These are phyloP conservation scores for Arxiozyma bovina DNA, from an alignment of 1,139 yeast genomes.

Conservation along the genomic window DNA sequence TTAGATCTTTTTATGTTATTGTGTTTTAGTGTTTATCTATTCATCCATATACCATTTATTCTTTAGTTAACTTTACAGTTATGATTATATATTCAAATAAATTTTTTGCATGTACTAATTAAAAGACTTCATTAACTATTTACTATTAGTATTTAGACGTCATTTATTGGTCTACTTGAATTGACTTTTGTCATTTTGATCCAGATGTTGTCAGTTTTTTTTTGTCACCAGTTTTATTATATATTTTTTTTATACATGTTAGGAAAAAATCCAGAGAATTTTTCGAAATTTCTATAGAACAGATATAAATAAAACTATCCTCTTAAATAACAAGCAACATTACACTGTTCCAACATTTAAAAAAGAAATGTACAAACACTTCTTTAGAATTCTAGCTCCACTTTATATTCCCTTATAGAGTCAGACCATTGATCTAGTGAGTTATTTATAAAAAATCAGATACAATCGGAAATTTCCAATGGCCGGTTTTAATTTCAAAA, in stretches of 20 bases:
- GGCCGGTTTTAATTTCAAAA: constrained; percentile 31
- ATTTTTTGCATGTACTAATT: background rate
- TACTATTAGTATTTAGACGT: too few relatives aligned
- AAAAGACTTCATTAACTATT: background rate
- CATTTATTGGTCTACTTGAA: too few relatives aligned
- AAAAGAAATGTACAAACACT: background rate
- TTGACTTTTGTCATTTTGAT: too few relatives aligned
- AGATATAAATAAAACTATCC: background rate
- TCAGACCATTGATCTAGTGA: background rate
- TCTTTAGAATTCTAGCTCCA: too few relatives aligned
- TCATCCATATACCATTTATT: background rate
- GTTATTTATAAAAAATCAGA: too few relatives aligned
- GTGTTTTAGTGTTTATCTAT: background rate
- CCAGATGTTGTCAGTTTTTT: background rate
- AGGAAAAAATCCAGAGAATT: background rate
- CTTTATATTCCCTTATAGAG: background rate
- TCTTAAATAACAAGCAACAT: background rate
- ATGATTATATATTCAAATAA: background rate
- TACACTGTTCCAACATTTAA: too few relatives aligned
- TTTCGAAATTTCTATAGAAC: too few relatives aligned
- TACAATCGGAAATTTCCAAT: constrained; percentile 8
- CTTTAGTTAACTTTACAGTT: background rate
- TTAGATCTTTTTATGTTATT: too few relatives aligned
- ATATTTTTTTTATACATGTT: too few relatives aligned
- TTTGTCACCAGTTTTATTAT: too few relatives aligned